phyloP scores from a whole-genome alignment of 176 grass and related monocot genomes.

The Hordeum vulgare region MorexV3_pseudomolecules_assembly NC_058524.1:543838492-543838991 shows the following conservation, averaged over 20 bases:
- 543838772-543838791: conserved; percentile 20
- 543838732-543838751: not conserved
- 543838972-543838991: conserved; percentile 26
- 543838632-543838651: not conserved
- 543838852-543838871: conserved; percentile 22
- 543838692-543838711: not conserved
- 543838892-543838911: conserved; percentile 20
- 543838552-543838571: not conserved
- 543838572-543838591: conserved; percentile 26
- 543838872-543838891: conserved; percentile 34
- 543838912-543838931: conserved; percentile 22
- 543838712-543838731: not conserved
- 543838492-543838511: not conserved
- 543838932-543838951: conserved; percentile 43
- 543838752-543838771: conserved; percentile 29
- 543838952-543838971: conserved; percentile 23
- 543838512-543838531: not conserved
- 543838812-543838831: conserved; percentile 30
- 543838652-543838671: not conserved
- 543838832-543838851: conserved; percentile 32
- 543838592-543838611: not conserved
- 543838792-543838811: conserved; percentile 28
- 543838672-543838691: not conserved
- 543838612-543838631: conserved; percentile 24
- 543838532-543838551: not conserved